Percentiles rank a stretch among this genome's conserved stretches.
Evolutionary conservation across 2,329 filamentous ascomycete species (phyloP).

Genomic region (Penicillium capsulatum): DNA sequence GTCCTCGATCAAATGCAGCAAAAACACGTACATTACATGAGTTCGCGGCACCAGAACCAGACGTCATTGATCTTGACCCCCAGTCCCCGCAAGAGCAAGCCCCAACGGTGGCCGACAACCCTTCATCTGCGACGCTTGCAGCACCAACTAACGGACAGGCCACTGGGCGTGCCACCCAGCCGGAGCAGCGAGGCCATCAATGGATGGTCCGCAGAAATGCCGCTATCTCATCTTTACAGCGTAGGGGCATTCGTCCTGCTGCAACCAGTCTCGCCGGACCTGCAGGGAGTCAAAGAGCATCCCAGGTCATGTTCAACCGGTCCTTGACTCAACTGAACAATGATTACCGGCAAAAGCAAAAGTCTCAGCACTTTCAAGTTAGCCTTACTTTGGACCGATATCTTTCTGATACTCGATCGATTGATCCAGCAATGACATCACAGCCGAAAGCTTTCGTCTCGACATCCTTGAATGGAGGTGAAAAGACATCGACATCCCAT

Average conservation of each 20-base stretch:
- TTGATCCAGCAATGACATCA: background rate
- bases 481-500: background rate
- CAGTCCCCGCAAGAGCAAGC: slow-evolving; percentile 4
- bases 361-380: slow-evolving; percentile 14
- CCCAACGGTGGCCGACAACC: background rate
- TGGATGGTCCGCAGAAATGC: slow-evolving; percentile 35
- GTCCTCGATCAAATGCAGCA: slow-evolving; percentile 4
- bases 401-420: slow-evolving; percentile 22
- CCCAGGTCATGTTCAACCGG: slow-evolving; percentile 27
- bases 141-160: background rate
- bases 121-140: slow-evolving; percentile 3
- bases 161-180: slow-evolving; percentile 6
- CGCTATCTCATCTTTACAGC: slow-evolving; percentile 35
- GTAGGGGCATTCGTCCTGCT: slow-evolving; percentile 35
- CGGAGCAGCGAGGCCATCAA: slow-evolving; percentile 23
- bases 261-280: slow-evolving; percentile 27
- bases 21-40: slow-evolving; percentile 6
- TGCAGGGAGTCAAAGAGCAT: slow-evolving; percentile 10
- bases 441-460: background rate
- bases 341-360: slow-evolving; percentile 23
- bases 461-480: background rate
- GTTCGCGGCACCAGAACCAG: slow-evolving; percentile 1
- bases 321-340: slow-evolving; percentile 33
- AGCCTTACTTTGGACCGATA: slow-evolving; percentile 37
- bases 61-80: slow-evolving; percentile 5